Evolutionary conservation across 2,329 filamentous ascomycete species (phyloP).

Genomic region (Botrytis fabae): DNA sequence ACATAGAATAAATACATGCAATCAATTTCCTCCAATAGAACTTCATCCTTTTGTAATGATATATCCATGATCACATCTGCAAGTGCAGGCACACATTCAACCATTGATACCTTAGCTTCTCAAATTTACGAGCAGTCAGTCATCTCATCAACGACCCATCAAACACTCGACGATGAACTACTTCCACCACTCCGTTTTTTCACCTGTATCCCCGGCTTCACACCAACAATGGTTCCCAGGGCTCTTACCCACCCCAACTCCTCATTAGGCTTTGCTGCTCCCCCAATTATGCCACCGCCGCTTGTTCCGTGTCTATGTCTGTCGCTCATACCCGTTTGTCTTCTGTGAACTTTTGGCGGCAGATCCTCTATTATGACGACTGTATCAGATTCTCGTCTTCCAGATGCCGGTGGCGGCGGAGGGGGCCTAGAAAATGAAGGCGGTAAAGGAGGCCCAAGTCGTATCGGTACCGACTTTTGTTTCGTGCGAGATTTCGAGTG

Average conservation of each 20-base stretch:
- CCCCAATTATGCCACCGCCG: background rate
- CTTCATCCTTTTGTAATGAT: background rate
- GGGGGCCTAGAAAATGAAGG: background rate
- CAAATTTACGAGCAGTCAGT: background rate
- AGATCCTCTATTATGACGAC: background rate
- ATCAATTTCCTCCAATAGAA: background rate
- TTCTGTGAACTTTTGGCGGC: background rate
- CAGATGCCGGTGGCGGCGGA: background rate
- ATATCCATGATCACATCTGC: background rate
- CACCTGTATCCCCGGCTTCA: constrained; percentile 5
- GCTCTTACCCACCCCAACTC: constrained; percentile 17
- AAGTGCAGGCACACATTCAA: background rate
- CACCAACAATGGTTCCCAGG: constrained; percentile 11
- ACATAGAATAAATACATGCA: constrained; percentile 21
- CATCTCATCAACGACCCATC: background rate
- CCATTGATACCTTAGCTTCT: background rate
- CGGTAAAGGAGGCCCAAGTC: background rate
- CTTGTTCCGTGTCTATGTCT: background rate
- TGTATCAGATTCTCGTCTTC: background rate
- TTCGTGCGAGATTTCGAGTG: background rate
- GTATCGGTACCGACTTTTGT: background rate
- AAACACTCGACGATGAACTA: constrained; percentile 2
- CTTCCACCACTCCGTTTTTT: background rate
- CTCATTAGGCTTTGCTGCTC: background rate
- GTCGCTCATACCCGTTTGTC: background rate